These are phyloP conservation scores for Pleurotus sapidus DNA, from an alignment of 768 basidiomycete genomes.

Conservation along the genomic window DNA sequence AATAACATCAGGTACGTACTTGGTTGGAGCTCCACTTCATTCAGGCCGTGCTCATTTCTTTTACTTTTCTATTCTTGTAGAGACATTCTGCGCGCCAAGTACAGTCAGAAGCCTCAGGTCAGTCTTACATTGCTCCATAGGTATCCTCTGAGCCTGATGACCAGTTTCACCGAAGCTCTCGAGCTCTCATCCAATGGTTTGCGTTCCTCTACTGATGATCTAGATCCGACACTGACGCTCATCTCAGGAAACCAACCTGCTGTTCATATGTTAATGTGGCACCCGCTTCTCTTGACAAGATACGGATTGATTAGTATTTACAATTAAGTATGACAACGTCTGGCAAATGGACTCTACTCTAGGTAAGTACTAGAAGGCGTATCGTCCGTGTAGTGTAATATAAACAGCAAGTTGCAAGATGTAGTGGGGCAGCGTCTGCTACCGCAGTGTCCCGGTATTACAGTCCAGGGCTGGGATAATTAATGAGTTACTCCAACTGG, in stretches of 20 bases:
- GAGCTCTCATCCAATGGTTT: conserved; percentile 40
- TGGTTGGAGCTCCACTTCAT: too few relatives aligned
- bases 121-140: conserved; percentile 24
- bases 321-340: neutral
- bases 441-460: too few relatives aligned
- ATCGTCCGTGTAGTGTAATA: too few relatives aligned
- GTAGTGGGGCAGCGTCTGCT: too few relatives aligned
- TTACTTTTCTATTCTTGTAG: conserved; percentile 38
- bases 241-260: conserved; percentile 24
- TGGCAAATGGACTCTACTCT: neutral
- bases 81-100: conserved; percentile 39
- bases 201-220: conserved; percentile 11
- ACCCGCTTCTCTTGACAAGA: neutral
- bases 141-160: neutral
- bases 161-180: too few relatives aligned
- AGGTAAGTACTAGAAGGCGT: too few relatives aligned
- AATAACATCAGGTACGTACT: conserved; percentile 12
- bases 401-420: too few relatives aligned
- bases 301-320: neutral
- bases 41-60: too few relatives aligned
- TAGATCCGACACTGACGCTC: neutral
- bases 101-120: conserved; percentile 60
- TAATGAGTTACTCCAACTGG: neutral
- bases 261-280: conserved; percentile 23
- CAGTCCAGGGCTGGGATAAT: neutral